Base-by-base conservation (phyloP, 768 basidiomycete genomes). In the Dictyophora rubrovolvata region DNA sequence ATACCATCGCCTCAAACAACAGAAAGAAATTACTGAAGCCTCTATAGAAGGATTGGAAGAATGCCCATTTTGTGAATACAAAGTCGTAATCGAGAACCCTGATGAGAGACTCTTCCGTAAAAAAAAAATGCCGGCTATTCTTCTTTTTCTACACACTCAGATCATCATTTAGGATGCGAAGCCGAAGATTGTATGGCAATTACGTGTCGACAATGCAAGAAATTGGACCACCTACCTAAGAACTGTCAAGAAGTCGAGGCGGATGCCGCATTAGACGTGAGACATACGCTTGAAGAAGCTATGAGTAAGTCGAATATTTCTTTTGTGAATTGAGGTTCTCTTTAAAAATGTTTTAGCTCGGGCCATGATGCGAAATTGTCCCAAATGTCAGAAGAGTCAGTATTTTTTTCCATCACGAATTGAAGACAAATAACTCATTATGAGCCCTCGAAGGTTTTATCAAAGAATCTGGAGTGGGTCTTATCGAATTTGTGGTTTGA, bases 11-110 rank as follows among this genome's bases (percentile, higher is more conserved):
- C 80, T 93, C 28, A 81, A 81, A 62, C 87, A 89, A 67, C 80
- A 79, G 37, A 86, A 88, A 68, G 89, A 92, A 63, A 81, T 95
- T 34, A 83, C 86, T 59, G 81, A 78, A 0, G 93, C 93, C 17
- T 82, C 77, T 1, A 67, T 96, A 36, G 89, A 89, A 50, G 83
- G 83, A 5, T 74, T 95, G 12, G 92, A 93, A 69, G 87, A 87
- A 64, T 96, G 93, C 68, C 93, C 93, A 4, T 89, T 86, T 63
- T 96, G 93, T 71, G 89, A 92, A 48, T 96, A 81, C 73, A 87
- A 83, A 60, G 84, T 83, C 63, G 81, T 88, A n/a, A 83, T 90
- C 55, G 88, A 88, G 55, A 79, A 84, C 56, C 69, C 69, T 37
- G 73, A 80, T 53, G 87, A 89, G 67, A 85, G 79, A 68, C 70